Percentiles rank a stretch among this genome's conserved stretches.
Evolutionary conservation across 148 eudicot species (phyloP).

Genomic region (Camellia lanceoleosa): DNA sequence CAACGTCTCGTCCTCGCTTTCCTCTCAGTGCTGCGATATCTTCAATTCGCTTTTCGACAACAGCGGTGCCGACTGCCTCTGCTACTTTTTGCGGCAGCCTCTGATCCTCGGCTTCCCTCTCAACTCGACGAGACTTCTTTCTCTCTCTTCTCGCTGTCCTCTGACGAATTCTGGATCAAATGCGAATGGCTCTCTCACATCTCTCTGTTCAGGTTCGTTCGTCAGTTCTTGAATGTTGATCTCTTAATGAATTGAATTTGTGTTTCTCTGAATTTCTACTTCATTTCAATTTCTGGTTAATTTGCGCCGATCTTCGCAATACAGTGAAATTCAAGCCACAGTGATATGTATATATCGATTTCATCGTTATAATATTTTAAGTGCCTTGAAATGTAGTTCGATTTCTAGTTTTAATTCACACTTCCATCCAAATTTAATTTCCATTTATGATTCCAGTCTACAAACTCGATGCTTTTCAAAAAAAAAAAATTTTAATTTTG

Average conservation of each 20-base stretch:
- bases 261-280: not conserved
- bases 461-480: not conserved
- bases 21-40: conserved; percentile 41
- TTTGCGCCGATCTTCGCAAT: not conserved
- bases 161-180: not conserved
- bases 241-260: not conserved
- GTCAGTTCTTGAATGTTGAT: not conserved
- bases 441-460: not conserved
- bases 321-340: not conserved
- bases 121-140: conserved; percentile 29
- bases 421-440: too few species aligned
- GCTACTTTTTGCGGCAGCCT: conserved; percentile 36
- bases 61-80: conserved; percentile 44
- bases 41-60: conserved; percentile 19
- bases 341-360: not conserved
- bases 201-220: conserved; percentile 46
- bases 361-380: too few species aligned
- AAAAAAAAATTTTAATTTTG: too few species aligned
- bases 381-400: not conserved
- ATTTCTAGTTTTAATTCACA: not conserved
- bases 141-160: conserved; percentile 52
- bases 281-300: not conserved
- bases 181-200: conserved; percentile 21
- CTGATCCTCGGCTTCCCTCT: conserved; percentile 51
- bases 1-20: conserved; percentile 34